phyloP scores from a whole-genome alignment of 306 rosid species.

The Alnus rubra region DNA sequence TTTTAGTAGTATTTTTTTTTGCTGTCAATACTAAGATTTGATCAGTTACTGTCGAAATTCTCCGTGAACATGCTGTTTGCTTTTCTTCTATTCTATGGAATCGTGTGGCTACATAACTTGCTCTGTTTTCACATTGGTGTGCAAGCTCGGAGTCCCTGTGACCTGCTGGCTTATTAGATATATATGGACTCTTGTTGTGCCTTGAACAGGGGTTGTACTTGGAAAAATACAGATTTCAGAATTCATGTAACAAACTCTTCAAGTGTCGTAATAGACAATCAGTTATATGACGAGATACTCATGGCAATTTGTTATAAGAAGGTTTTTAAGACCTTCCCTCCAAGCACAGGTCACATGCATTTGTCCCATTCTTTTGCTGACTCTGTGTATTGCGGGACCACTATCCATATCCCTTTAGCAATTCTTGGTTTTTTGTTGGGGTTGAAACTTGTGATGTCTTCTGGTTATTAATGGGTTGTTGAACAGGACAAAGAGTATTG shows the following conservation, averaged over 20 bases:
- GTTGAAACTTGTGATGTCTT: not conserved
- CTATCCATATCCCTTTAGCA: not conserved
- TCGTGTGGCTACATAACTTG: not conserved
- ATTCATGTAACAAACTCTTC: not conserved
- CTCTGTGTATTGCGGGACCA: not conserved
- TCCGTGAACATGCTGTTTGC: not conserved
- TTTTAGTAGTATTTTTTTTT: not conserved
- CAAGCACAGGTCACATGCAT: constrained; percentile 1
- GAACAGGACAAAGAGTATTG: not conserved
- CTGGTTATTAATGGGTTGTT: not conserved
- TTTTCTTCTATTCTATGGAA: not conserved
- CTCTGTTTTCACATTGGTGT: constrained; percentile 5
- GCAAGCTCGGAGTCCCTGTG: not conserved
- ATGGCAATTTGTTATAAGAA: not conserved
- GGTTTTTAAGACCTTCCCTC: constrained; percentile 2
- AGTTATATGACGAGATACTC: not conserved
- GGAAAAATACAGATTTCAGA: not conserved
- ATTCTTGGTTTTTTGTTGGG: not conserved
- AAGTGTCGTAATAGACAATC: not conserved
- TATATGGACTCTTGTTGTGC: not conserved
- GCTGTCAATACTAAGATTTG: constrained; percentile 8
- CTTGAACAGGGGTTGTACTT: not conserved
- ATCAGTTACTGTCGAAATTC: not conserved
- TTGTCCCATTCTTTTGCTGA: not conserved
- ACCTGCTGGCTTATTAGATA: not conserved